Conservation (phyloP, 129 eudicot species). For the Centaurea solstitialis region DNA sequence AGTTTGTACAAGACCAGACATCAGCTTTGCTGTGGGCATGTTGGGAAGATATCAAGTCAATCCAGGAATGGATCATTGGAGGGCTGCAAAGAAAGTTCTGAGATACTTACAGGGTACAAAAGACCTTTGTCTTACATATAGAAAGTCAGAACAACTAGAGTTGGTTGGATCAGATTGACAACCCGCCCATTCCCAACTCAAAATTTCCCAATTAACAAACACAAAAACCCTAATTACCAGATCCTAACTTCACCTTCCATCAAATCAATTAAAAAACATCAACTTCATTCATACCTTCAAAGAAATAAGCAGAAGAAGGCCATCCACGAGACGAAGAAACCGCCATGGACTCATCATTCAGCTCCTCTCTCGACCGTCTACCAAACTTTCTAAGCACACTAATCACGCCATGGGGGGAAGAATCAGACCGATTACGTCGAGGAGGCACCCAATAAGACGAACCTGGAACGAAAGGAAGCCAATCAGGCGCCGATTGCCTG, state of each 20-base stretch:
- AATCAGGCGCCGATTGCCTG: slow-evolving; percentile 53
- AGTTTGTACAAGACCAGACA: too few relatives aligned
- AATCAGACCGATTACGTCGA: slow-evolving; percentile 22
- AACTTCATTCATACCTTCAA: slow-evolving; percentile 38
- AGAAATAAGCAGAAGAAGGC: slow-evolving; percentile 48
- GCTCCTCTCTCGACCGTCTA: slow-evolving; percentile 20
- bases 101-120: too few relatives aligned
- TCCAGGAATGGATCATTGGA: too few relatives aligned
- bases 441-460: slow-evolving; percentile 70
- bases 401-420: slow-evolving; percentile 13
- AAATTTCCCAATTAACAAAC: neutral
- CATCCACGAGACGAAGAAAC: slow-evolving; percentile 40
- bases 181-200: neutral
- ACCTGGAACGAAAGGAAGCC: slow-evolving; percentile 70
- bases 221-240: neutral
- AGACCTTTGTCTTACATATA: too few relatives aligned
- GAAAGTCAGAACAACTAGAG: too few relatives aligned
- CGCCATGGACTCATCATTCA: slow-evolving; percentile 23
- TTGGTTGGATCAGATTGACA: too few relatives aligned
- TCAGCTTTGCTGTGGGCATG: too few relatives aligned
- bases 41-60: too few relatives aligned
- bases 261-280: neutral
- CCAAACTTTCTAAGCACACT: slow-evolving; percentile 27
- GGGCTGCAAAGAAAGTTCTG: too few relatives aligned
- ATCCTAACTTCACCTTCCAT: neutral